These are phyloP conservation scores for Lentinula sp. DNA, from an alignment of 768 basidiomycete genomes.

Conservation along the genomic window DNA sequence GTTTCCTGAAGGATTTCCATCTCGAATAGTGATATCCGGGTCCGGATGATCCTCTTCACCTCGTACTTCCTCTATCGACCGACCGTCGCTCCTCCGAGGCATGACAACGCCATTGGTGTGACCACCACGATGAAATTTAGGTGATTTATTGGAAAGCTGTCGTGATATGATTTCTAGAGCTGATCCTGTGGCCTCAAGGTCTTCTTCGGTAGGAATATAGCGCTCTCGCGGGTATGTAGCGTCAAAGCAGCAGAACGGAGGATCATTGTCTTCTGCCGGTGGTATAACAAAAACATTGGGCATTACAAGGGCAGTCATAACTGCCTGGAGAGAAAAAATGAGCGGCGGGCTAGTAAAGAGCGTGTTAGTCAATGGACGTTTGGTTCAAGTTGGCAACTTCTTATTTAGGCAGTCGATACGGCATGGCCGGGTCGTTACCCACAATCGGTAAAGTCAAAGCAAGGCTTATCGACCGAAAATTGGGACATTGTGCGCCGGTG, in stretches of 20 bases:
- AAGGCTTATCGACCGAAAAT: not conserved
- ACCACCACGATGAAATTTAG: slow-evolving; percentile 16
- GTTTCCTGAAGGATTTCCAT: slow-evolving; percentile 21
- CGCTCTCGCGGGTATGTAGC: slow-evolving; percentile 26
- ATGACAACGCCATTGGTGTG: slow-evolving; percentile 14
- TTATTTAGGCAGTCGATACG: not conserved
- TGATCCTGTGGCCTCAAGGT: slow-evolving; percentile 17
- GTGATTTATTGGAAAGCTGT: slow-evolving; percentile 12
- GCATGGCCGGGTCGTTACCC: not conserved
- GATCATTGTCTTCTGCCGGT: slow-evolving; percentile 52
- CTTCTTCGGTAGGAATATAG: slow-evolving; percentile 10
- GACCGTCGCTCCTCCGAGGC: slow-evolving; percentile 15
- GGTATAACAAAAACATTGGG: slow-evolving; percentile 53
- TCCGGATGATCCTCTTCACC: slow-evolving; percentile 17
- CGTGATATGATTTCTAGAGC: slow-evolving; percentile 25
- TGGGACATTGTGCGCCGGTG: too few species aligned
- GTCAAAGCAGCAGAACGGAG: slow-evolving; percentile 54
- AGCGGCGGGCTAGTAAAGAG: slow-evolving; percentile 7
- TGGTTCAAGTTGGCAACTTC: not conserved
- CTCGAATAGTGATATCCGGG: slow-evolving; percentile 10
- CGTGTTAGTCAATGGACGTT: not conserved
- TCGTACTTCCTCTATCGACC: slow-evolving; percentile 25
- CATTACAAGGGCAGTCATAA: not conserved
- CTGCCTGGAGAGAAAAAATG: not conserved
- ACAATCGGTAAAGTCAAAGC: not conserved